phyloP scores from a whole-genome alignment of 495 filamentous ascomycete species.

The Aeminium ludgeri region DNA sequence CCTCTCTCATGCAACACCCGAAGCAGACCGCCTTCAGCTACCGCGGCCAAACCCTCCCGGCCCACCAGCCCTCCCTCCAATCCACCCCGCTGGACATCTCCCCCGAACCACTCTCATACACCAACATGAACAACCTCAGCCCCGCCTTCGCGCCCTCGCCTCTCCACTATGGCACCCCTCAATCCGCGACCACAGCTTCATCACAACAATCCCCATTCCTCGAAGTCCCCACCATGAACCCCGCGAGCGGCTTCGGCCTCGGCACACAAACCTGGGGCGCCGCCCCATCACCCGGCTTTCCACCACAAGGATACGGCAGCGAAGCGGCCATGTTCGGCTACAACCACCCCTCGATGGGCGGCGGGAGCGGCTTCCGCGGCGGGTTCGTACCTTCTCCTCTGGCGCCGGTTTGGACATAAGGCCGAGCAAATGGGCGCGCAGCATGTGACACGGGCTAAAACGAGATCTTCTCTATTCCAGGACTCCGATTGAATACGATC shows the following conservation, averaged over 20 bases:
- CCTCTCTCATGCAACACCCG: conserved; percentile 24
- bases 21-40: conserved; percentile 18
- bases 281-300: conserved; percentile 9
- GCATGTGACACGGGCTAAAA: too few species aligned
- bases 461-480: conserved; percentile 3
- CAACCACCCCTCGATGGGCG: too few species aligned
- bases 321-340: conserved; percentile 8
- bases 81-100: conserved; percentile 17
- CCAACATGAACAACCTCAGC: conserved; percentile 21
- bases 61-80: conserved; percentile 11
- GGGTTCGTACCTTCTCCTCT: conserved; percentile 16
- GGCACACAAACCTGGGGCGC: conserved; percentile 10
- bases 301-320: background rate
- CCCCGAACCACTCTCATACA: conserved; percentile 18
- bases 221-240: conserved; percentile 18
- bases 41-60: conserved; percentile 17
- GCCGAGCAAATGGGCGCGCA: too few species aligned
- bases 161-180: conserved; percentile 14
- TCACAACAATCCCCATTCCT: conserved; percentile 21
- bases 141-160: conserved; percentile 27
- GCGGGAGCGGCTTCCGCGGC: background rate
- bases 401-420: conserved; percentile 16
- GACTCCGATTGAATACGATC: conserved; percentile 5
- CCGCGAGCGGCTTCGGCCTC: conserved; percentile 6
- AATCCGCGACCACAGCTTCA: conserved; percentile 9